A percentile compares a stretch with the other conserved stretches of the same genome.
Conservation (phyloP, 257 asterid genomes). For the Gentiana dahurica region DNA sequence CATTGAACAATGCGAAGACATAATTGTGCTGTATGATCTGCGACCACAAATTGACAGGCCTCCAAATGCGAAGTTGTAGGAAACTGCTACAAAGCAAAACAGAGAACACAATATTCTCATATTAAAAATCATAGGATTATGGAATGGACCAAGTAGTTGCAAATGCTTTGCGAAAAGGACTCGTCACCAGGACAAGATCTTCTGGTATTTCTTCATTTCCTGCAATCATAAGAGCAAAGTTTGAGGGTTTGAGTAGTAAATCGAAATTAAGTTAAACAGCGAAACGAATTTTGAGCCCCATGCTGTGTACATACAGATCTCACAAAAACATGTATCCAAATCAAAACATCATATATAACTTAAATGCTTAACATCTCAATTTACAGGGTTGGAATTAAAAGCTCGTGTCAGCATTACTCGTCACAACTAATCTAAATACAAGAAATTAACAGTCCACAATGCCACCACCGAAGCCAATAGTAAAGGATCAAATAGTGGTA, state of each 20-base stretch:
- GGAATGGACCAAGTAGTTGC: slow-evolving; percentile 8
- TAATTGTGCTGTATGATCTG: slow-evolving; percentile 69
- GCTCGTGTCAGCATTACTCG: no score
- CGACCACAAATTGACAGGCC: slow-evolving; percentile 74
- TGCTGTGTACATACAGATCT: no score
- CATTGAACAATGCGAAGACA: slow-evolving; percentile 94
- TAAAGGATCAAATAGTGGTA: no score
- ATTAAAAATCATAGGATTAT: slow-evolving; percentile 7
- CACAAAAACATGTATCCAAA: not conserved
- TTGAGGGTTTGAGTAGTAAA: slow-evolving; percentile 10
- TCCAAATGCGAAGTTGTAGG: slow-evolving; percentile 92
- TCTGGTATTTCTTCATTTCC: slow-evolving; percentile 82
- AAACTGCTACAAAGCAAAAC: slow-evolving; percentile 36
- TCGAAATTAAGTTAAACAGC: not conserved
- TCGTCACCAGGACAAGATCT: slow-evolving; percentile 61
- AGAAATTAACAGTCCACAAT: no score
- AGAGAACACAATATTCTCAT: slow-evolving; percentile 5
- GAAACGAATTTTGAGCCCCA: no score
- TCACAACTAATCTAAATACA: no score
- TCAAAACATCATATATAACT: not conserved
- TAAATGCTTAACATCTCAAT: no score
- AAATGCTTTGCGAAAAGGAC: slow-evolving; percentile 9
- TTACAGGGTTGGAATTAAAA: no score
- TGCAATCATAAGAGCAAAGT: slow-evolving; percentile 28
- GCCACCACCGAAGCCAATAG: no score